Evolutionary conservation across 2,329 filamentous ascomycete species (phyloP).

Genomic region (Chalara sp.): DNA sequence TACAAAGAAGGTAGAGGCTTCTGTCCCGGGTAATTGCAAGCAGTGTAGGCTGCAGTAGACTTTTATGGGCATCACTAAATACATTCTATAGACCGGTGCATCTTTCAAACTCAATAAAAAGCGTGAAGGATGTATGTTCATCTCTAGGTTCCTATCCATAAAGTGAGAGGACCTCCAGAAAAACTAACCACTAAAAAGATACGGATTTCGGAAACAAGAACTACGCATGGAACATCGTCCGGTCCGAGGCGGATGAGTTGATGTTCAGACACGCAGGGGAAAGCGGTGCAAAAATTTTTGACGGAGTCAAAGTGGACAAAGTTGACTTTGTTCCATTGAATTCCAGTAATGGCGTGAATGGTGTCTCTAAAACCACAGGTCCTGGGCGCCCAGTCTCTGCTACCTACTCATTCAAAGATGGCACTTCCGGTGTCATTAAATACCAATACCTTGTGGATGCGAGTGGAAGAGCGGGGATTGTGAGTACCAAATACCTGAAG

Average conservation of each 20-base stretch:
- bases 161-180: background rate
- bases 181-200: background rate
- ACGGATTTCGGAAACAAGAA: conserved; percentile 27
- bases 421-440: conserved; percentile 29
- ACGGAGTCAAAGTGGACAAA: conserved; percentile 30
- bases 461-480: conserved; percentile 36
- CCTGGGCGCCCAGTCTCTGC: background rate
- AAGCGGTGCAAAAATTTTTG: conserved; percentile 35
- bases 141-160: background rate
- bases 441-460: conserved; percentile 45
- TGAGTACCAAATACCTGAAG: conserved; percentile 42
- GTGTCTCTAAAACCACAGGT: background rate
- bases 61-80: no score
- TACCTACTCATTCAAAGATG: background rate
- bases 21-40: no score
- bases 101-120: conserved; percentile 6
- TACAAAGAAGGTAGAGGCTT: conserved; percentile 27
- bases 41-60: no score
- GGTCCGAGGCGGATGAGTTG: conserved; percentile 39
- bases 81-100: no score
- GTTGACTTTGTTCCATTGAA: conserved; percentile 26
- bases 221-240: conserved; percentile 39
- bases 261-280: conserved; percentile 36
- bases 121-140: conserved; percentile 3
- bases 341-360: background rate